Base-by-base conservation (phyloP, 352 stramenopile species). In the Hyaloperonospora arabidopsidis region DNA sequence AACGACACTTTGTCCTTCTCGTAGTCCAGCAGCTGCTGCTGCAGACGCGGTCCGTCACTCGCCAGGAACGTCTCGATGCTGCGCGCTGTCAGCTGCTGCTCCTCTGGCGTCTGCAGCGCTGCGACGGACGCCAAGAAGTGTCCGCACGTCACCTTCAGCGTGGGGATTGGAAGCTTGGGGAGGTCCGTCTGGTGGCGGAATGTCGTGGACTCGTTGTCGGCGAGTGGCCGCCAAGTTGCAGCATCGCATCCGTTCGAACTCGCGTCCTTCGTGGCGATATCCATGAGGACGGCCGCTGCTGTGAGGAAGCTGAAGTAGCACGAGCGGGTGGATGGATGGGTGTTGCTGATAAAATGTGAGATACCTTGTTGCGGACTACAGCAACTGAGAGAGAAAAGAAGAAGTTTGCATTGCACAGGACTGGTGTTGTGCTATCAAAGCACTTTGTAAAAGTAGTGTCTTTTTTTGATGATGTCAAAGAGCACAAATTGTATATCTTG, bases 81-180 rank as follows among this genome's bases (percentile, higher is more conserved):
- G 35, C 63, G 63, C 49, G 76, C 61, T 2, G 82, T 88, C 35
- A 59, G 41, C 10, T 46, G 67, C 43, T 80, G 67, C 50, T 97
- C 84, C 10, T 80, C 74, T 0, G 70, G 63, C 17, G 80, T 86
- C 63, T 93, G 79, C 43, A 96, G 66, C 55, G 85, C 79, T 21
- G 79, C 46, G 18, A 89, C 76, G 48, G 73, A 89, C 53, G 80
- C 72, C 38, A 91, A 54, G 59, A 94, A 96, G 49, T 84, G 77
- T 34, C 62, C 58, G 39, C 84, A 76, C 43, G 86, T 94, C 32
- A 86, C 83, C n/a, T 89, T 53, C 13, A 96, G 76, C 23, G 78
- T 61, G 29, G 85, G 86, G 57, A 96, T 93, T 32, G 84, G 79
- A 41, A 96, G 74, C 62, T 95, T 93, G 22, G 86, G 85, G 17